A percentile compares a stretch with the other conserved stretches of the same genome.
phyloP scores from a whole-genome alignment of 2,329 filamentous ascomycete species.

The Botrytis tulipae region DNA sequence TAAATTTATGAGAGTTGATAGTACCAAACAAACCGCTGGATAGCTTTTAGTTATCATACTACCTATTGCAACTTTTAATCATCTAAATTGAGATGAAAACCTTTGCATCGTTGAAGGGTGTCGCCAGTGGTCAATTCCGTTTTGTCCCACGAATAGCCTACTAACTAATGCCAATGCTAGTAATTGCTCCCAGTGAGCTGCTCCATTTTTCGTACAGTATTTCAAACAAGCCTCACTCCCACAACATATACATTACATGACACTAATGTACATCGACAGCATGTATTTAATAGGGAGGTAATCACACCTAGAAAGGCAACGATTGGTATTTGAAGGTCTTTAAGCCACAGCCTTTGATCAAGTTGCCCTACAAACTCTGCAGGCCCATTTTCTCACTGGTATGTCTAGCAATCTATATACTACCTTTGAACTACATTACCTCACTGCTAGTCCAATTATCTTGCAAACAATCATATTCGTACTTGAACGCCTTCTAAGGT shows the following conservation, averaged over 20 bases:
- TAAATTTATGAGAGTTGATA: neutral
- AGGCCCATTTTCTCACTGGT: conserved; percentile 1
- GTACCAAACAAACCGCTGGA: neutral
- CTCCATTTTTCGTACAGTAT: neutral
- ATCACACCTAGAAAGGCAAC: neutral
- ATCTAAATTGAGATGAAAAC: neutral
- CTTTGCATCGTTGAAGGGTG: neutral
- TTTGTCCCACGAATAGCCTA: neutral
- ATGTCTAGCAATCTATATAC: neutral
- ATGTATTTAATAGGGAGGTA: neutral
- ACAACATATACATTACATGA: conserved; percentile 14
- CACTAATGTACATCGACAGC: conserved; percentile 7
- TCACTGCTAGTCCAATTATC: neutral
- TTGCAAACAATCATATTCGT: neutral
- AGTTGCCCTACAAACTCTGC: conserved; percentile 4
- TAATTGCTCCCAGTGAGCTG: neutral
- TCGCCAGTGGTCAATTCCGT: neutral
- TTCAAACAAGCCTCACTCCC: neutral
- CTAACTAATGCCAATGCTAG: neutral
- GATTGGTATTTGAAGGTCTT: neutral
- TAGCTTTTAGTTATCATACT: neutral
- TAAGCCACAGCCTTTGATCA: neutral
- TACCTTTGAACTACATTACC: neutral
- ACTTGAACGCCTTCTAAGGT: neutral
- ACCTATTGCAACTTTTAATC: neutral